Evolutionary conservation across 371 early-diverging fungal species (phyloP).

Genomic region (Haplosporangium sp.): DNA sequence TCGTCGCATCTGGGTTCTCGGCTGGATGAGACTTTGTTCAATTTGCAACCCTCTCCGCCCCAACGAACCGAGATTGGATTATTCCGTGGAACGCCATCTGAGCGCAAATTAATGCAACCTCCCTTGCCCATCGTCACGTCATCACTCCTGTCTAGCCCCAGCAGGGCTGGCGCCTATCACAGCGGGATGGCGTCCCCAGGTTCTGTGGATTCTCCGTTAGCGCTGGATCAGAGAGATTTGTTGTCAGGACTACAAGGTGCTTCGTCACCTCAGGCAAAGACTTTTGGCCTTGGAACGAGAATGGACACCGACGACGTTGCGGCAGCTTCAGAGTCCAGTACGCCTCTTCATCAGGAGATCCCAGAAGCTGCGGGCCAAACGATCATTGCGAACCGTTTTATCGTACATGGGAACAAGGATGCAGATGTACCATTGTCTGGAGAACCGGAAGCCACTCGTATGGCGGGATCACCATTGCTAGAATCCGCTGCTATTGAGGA

Average conservation of each 20-base stretch:
- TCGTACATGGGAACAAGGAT: too few species aligned
- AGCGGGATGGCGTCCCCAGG: constrained; percentile 6
- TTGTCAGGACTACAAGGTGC: neutral
- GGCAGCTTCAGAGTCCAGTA: too few species aligned
- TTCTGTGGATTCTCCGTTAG: constrained; percentile 7
- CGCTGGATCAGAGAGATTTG: constrained; percentile 1
- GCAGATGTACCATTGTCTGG: too few species aligned
- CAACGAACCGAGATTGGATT: neutral
- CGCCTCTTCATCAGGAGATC: too few species aligned
- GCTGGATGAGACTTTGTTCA: neutral
- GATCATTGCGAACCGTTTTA: too few species aligned
- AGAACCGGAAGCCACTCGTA: too few species aligned
- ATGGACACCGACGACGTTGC: too few species aligned
- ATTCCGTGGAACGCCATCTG: constrained; percentile 5
- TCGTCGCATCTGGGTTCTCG: neutral
- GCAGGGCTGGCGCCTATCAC: neutral
- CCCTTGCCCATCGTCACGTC: constrained; percentile 18
- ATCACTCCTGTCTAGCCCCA: constrained; percentile 7
- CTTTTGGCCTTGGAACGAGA: too few species aligned
- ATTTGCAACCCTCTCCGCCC: constrained; percentile 7
- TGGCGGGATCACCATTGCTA: too few species aligned
- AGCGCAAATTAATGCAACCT: constrained; percentile 14
- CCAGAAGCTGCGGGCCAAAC: too few species aligned
- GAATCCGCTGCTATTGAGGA: neutral
- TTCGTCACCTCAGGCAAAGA: too few species aligned